phyloP scores from a whole-genome alignment of 768 basidiomycete species.

The Collybia sp. region DNA sequence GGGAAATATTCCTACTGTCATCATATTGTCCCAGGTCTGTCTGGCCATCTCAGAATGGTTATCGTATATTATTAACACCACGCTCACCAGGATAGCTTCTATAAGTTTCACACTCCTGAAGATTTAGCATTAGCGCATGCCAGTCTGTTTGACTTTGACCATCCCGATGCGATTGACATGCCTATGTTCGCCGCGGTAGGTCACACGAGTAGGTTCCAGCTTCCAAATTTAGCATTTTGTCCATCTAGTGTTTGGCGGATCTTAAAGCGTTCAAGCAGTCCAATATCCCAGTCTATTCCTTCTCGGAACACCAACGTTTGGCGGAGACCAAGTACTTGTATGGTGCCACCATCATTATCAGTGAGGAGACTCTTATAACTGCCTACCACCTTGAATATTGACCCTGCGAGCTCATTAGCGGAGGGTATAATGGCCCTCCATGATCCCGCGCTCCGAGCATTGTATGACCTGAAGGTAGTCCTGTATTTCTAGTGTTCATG shows the following conservation, averaged over 20 bases:
- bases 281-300: conserved; percentile 94
- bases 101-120: conserved; percentile 74
- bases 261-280: conserved; percentile 80
- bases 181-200: conserved; percentile 75
- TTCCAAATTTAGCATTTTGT: background rate
- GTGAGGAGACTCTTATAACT: conserved; percentile 26
- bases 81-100: conserved; percentile 80
- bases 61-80: conserved; percentile 1
- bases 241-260: conserved; percentile 71
- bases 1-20: conserved; percentile 82
- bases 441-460: conserved; percentile 67
- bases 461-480: conserved; percentile 89
- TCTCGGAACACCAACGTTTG: conserved; percentile 81
- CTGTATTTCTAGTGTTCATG: background rate
- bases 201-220: conserved; percentile 7
- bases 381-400: conserved; percentile 1
- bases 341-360: conserved; percentile 89
- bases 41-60: background rate
- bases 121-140: conserved; percentile 81
- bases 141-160: conserved; percentile 83
- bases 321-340: conserved; percentile 84
- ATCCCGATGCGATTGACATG: conserved; percentile 92
- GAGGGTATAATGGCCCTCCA: conserved; percentile 92
- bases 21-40: conserved; percentile 88
- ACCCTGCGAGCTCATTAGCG: conserved; percentile 30